Percentiles rank a stretch among this genome's conserved stretches.
Evolutionary conservation across 345 rosid species (phyloP).

Genomic region (Citrus cavaleriei): DNA sequence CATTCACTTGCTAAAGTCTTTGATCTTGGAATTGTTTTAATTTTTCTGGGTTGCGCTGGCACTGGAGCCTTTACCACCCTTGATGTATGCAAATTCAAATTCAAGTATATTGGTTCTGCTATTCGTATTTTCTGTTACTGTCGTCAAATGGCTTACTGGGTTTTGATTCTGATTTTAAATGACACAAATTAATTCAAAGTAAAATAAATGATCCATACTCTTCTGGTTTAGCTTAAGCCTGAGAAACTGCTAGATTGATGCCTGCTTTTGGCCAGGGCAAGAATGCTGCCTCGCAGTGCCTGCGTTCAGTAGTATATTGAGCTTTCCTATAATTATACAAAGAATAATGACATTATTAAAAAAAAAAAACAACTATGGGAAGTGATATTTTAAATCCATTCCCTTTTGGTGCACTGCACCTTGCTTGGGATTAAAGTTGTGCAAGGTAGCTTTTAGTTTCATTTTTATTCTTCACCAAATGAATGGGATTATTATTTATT

Average conservation of each 20-base stretch:
- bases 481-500: neutral
- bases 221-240: neutral
- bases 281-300: neutral
- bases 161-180: neutral
- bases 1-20: neutral
- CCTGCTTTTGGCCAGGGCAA: neutral
- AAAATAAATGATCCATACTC: neutral
- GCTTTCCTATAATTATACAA: neutral
- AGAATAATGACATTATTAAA: neutral
- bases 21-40: neutral
- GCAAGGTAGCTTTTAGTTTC: neutral
- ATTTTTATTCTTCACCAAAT: neutral
- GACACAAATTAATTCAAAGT: neutral
- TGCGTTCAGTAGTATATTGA: neutral
- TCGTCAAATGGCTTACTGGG: neutral
- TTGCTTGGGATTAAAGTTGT: neutral
- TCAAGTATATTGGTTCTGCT: neutral
- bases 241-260: neutral
- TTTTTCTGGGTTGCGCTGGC: neutral
- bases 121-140: neutral
- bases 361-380: neutral
- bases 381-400: neutral
- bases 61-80: neutral
- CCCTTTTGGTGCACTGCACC: neutral
- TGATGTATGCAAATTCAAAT: neutral